These are phyloP conservation scores for Coniferiporia sulphurascens DNA, from an alignment of 1,284 basidiomycete genomes.

Conservation along the genomic window DNA sequence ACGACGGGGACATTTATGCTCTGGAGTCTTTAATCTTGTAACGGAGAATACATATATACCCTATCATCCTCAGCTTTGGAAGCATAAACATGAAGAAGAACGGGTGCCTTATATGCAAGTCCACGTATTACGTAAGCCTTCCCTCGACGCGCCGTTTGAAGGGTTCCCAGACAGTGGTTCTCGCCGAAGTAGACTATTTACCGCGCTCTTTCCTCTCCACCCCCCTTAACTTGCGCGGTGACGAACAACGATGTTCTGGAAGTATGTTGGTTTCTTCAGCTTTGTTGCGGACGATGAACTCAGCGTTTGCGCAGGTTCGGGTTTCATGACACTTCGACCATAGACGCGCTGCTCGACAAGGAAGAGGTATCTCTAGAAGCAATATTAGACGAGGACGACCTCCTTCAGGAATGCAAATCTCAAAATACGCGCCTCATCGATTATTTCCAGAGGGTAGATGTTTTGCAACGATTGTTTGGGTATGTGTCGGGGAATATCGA, in stretches of 20 bases:
- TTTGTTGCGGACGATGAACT: not conserved
- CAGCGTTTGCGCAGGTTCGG: constrained; percentile 56
- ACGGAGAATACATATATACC: not conserved
- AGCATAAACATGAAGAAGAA: not conserved
- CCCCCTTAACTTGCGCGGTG: not conserved
- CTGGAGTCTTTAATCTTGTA: not conserved
- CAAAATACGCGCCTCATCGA: constrained; percentile 87
- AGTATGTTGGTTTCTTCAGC: constrained; percentile 26
- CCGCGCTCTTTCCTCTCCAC: not conserved
- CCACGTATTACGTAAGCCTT: not conserved
- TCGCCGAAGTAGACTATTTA: not conserved
- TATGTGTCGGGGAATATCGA: constrained; percentile 86
- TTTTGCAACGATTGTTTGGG: constrained; percentile 73
- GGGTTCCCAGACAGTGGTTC: not conserved
- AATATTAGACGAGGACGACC: constrained; percentile 90
- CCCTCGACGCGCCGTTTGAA: not conserved
- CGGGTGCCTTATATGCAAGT: not conserved
- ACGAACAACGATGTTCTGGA: constrained; percentile 37
- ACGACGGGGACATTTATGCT: not conserved
- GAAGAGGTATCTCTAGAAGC: constrained; percentile 84
- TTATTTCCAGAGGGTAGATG: constrained; percentile 78
- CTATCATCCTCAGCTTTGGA: not conserved
- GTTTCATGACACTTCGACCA: constrained; percentile 77
- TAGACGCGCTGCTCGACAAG: constrained; percentile 80
- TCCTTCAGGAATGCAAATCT: constrained; percentile 92